Evolutionary conservation across 768 basidiomycete genomes (phyloP).

Genomic region (Galerina marginata): DNA sequence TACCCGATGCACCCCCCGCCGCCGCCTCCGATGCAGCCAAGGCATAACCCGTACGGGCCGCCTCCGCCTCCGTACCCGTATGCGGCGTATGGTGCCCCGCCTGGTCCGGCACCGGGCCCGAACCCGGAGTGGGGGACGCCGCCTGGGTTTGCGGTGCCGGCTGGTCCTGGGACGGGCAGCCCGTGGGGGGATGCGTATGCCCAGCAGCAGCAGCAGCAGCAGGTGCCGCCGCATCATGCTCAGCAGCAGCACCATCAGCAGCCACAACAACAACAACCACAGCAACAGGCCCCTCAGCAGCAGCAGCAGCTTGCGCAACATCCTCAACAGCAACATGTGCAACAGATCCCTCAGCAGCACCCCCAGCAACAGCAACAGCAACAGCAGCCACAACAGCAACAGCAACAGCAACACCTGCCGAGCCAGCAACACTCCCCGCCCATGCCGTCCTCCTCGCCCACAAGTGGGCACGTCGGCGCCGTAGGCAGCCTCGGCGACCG

Average conservation of each 20-base stretch:
- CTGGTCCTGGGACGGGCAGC: conserved; percentile 3
- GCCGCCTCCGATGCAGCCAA: conserved; percentile 25
- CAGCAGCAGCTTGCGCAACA: conserved; percentile 18
- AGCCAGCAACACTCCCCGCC: conserved; percentile 21
- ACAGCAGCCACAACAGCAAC: conserved; percentile 13
- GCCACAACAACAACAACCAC: conserved; percentile 20
- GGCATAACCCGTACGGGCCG: conserved; percentile 26
- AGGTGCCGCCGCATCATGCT: conserved; percentile 18
- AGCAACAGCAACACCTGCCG: conserved; percentile 20
- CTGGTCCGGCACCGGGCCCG: conserved; percentile 18
- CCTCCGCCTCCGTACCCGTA: conserved; percentile 31
- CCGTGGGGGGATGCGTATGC: conserved; percentile 24
- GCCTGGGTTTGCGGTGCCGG: conserved; percentile 18
- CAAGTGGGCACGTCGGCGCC: conserved; percentile 19
- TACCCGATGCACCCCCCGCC: conserved; percentile 25
- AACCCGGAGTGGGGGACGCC: conserved; percentile 29
- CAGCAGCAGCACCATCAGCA: conserved; percentile 16
- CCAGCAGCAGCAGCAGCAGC: too few relatives aligned
- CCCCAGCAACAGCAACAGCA: conserved; percentile 17
- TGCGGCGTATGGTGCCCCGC: conserved; percentile 20
- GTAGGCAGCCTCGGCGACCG: conserved; percentile 37
- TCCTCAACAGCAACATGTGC: conserved; percentile 24
- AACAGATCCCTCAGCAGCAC: conserved; percentile 23
- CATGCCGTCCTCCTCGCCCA: conserved; percentile 16
- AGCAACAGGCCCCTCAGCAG: conserved; percentile 13